These are phyloP conservation scores for Candida tibetensis DNA, from an alignment of 805 yeast genomes.

Conservation along the genomic window DNA sequence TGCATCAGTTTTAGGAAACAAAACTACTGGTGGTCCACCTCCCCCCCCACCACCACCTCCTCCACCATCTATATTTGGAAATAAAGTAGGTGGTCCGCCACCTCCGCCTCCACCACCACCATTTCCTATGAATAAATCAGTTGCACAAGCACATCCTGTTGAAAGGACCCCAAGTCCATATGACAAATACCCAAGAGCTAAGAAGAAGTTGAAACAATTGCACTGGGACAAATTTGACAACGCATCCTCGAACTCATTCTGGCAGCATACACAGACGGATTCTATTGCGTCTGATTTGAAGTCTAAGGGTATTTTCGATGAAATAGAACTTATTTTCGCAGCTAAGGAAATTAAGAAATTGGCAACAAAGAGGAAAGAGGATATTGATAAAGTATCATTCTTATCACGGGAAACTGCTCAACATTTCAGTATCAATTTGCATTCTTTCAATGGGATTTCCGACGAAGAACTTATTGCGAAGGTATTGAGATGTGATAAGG, in stretches of 20 bases:
- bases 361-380: constrained; percentile 42
- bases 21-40: constrained; percentile 4
- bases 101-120: constrained; percentile 28
- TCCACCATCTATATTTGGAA: constrained; percentile 14
- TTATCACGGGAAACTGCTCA: constrained; percentile 72
- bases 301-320: constrained; percentile 61
- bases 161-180: constrained; percentile 20
- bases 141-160: background rate
- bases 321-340: constrained; percentile 58
- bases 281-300: constrained; percentile 48
- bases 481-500: constrained; percentile 59
- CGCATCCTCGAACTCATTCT: constrained; percentile 52
- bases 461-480: constrained; percentile 55
- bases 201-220: constrained; percentile 65
- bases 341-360: constrained; percentile 50
- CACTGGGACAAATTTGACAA: constrained; percentile 78
- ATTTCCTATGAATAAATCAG: constrained; percentile 12
- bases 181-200: constrained; percentile 55
- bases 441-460: constrained; percentile 51
- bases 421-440: constrained; percentile 77
- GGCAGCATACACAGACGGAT: constrained; percentile 51
- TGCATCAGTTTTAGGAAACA: constrained; percentile 11
- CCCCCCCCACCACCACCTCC: constrained; percentile 22
- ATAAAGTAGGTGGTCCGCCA: constrained; percentile 10
- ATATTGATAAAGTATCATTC: constrained; percentile 49